Base-by-base conservation (phyloP, 2,329 filamentous ascomycete genomes). In the Fusarium sp. region DNA sequence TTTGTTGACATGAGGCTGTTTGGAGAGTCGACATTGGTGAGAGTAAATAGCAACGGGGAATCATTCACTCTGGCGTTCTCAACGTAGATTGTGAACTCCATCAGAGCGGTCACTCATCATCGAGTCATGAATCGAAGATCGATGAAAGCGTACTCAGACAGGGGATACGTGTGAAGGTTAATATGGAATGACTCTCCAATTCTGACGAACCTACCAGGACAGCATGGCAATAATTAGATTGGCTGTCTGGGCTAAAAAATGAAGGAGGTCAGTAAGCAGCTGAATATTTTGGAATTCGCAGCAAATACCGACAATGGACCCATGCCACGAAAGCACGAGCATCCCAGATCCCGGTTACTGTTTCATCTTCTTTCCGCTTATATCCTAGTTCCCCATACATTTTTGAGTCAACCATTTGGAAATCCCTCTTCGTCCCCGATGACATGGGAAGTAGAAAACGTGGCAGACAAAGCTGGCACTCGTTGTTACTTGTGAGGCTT, bases 1-100 rank as follows among this genome's bases (percentile, higher is more conserved):
- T 72, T 62, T 73, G 66, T 73, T 70, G 71, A 63, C 70, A 66
- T 73, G 65, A 72, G 58, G 71, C 73, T 73, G 61, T 70, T 73
- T 75, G 30, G 24, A 48, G 20, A 65, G 53, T 64, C 58, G 28
- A 26, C 69, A 51, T 26, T 35, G 60, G 28, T 24, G 38, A 57
- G 35, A 56, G 54, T 63, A 63, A 73, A 70, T 63, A 75, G 65
- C 44, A 67, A 67, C 60, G 41, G 48, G 10, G 56, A n/a, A 56
- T 36, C 42, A 59, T 62, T 56, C 45, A 51, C 22, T 54, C 56
- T 69, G 24, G 32, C 30, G 47, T 48, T 42, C 48, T 35, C 48
- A 51, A 45, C 56, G 47, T 36, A 58, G 26, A 30, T 22, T 58
- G 32, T 39, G 15, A 56, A 30, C 18, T 24, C 42, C 22, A 30